These are phyloP conservation scores for Pichia thaimueangensis DNA, from an alignment of 805 yeast species.

Conservation along the genomic window DNA sequence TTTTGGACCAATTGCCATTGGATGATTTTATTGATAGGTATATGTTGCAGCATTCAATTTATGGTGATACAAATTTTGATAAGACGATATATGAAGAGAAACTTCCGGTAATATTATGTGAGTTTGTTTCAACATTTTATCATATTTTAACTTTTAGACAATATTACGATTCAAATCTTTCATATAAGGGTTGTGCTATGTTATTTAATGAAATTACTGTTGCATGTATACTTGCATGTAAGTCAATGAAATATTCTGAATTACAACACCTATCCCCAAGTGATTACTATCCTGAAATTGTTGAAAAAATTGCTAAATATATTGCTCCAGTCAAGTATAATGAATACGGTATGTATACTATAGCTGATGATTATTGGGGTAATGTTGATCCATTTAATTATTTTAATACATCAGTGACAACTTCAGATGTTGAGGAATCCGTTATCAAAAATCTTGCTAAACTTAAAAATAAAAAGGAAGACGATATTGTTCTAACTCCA, in stretches of 20 bases:
- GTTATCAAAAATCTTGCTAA: slow-evolving; percentile 39
- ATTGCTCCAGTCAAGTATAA: slow-evolving; percentile 60
- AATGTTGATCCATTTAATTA: slow-evolving; percentile 54
- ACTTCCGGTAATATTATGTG: slow-evolving; percentile 37
- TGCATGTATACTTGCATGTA: slow-evolving; percentile 44
- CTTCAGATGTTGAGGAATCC: slow-evolving; percentile 45
- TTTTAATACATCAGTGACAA: slow-evolving; percentile 40
- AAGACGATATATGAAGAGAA: slow-evolving; percentile 44
- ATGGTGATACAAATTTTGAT: slow-evolving; percentile 18
- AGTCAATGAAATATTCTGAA: slow-evolving; percentile 50
- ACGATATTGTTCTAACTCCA: slow-evolving; percentile 47
- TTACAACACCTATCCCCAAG: slow-evolving; percentile 30
- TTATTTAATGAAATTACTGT: slow-evolving; percentile 34
- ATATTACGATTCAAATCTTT: slow-evolving; percentile 21
- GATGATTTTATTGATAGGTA: slow-evolving; percentile 47
- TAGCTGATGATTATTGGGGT: slow-evolving; percentile 41
- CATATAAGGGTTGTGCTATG: slow-evolving; percentile 14
- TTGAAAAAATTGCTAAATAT: slow-evolving; percentile 55
- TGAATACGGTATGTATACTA: slow-evolving; percentile 61
- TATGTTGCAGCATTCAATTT: slow-evolving; percentile 36
- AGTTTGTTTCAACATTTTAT: slow-evolving; percentile 39
- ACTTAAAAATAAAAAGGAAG: slow-evolving; percentile 30
- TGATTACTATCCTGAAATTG: slow-evolving; percentile 38
- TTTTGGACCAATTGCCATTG: slow-evolving; percentile 30
- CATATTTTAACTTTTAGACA: slow-evolving; percentile 33